Base-by-base conservation (phyloP, 345 rosid species). In the Trapa incisa region DNA sequence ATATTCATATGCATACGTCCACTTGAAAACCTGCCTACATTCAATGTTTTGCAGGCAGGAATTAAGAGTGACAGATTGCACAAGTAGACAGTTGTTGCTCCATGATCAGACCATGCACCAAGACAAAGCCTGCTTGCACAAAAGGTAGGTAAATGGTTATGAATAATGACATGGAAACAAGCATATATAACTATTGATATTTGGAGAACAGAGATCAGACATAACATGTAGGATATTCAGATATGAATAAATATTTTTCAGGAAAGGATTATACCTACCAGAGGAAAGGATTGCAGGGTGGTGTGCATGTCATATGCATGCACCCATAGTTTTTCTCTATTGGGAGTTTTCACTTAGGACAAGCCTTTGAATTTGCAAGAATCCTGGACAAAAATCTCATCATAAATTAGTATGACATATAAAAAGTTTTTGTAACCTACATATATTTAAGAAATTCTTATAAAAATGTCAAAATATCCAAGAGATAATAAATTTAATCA, bases 321-420 rank as follows among this genome's bases (percentile, higher is more conserved):
- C 99, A 95, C 72, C 99, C 99, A 78, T 95, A 97, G 75, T 95
- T 91, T 75, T 94, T 94, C 75, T 94, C 99, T 76, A 94, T 94
- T 37, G 97, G 99, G 53, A 97, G 85, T 83, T 94, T 95, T 81
- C 99, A 91, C 78, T 84, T 95, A 1, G 99, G 99, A 82, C 99
- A 91, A 70, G 99, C 97, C 84, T 95, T 95, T 48, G 99, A 95
- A 76, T 95, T 95, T 65, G 99, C 99, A 64, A 95, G 87, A 73
- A 95, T 95, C 97, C 97, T 94, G 86, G 60, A 58, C 37, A n/a
- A 58, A 8, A 4, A 58, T 32, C 35, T 33, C 37, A 32, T 32
- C 63, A 58, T 32, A 11, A 58, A n/a, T 6, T n/a, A 5, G 43
- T 57, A 32, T 57, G 7, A 57, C 10, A 57, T n/a, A 10, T 33